Base-by-base conservation (phyloP, 352 stramenopile species). In the Phytophthora palmivora region DNA sequence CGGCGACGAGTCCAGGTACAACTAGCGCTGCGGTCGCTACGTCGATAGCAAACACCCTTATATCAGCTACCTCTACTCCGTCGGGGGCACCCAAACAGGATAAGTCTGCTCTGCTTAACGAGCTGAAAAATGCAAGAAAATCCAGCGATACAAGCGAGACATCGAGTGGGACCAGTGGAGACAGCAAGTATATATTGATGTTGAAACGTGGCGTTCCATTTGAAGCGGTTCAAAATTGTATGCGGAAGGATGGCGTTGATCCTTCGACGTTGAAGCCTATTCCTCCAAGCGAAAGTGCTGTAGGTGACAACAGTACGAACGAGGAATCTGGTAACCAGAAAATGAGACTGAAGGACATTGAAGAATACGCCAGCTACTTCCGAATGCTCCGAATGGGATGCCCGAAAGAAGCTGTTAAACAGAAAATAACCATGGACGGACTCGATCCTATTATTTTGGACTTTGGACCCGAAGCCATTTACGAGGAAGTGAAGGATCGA, bases 331-430 rank as follows among this genome's bases (percentile, higher is more conserved):
- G n/a, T 10, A 19, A 16, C 14, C 43, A 55, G 10, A 63, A 54
- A 58, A 46, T 34, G 10, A 76, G 58, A 11, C 69, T 95, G 6
- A 82, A 91, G 21, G 78, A 95, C 18, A 74, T 89, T 30, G 62
- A 87, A 6, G 76, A 91, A 32, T 93, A 91, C 16, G 69, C 77
- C 21, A 82, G 82, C 38, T 98, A 98, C 58, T 98, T 98, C 69
- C 89, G 86, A 54, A 98, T 99, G 95, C 63, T 98, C 14, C 88
- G 95, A 37, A 82, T 98, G 56, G 95, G 96, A 18, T 85, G 96
- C 10, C 92, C 84, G 3, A 87, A 88, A 51, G 88, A 92, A 50
- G 93, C 94, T 6, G 90, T 98, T 2, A 86, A 87, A 37, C 89
- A 98, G 52, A 98, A 98, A 43, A 74, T 98, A 60, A 58, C 78